Evolutionary conservation across 768 basidiomycete genomes (phyloP).

Genomic region (Dioszegia hungarica): DNA sequence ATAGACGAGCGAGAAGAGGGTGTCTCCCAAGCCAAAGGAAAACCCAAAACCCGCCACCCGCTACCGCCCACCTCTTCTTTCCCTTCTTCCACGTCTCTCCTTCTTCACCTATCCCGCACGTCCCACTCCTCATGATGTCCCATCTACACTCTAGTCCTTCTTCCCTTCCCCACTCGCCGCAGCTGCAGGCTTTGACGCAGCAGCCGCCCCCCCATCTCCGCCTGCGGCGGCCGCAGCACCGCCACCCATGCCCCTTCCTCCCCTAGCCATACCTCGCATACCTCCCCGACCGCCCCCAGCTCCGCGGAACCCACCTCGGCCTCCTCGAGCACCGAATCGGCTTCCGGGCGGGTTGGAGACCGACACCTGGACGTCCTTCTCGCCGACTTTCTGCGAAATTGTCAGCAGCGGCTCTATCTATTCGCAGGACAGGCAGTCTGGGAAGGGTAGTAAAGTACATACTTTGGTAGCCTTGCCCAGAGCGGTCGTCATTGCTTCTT

Average conservation of each 20-base stretch:
- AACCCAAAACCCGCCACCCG: too few relatives aligned
- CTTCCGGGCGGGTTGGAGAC: slow-evolving; percentile 41
- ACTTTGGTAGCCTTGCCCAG: slow-evolving; percentile 72
- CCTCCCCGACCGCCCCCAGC: slow-evolving; percentile 4
- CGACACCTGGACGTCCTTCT: slow-evolving; percentile 23
- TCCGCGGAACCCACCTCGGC: slow-evolving; percentile 16
- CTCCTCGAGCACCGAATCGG: not conserved
- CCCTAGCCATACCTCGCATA: too few relatives aligned
- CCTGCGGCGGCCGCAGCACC: not conserved
- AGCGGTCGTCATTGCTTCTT: slow-evolving; percentile 75
- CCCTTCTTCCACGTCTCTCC: not conserved
- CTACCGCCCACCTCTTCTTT: too few relatives aligned
- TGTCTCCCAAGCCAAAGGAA: too few relatives aligned
- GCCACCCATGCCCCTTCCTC: not conserved
- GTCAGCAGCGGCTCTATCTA: not conserved
- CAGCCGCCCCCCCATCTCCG: not conserved
- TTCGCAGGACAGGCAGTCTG: too few relatives aligned
- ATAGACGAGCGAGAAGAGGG: too few relatives aligned
- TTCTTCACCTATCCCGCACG: not conserved
- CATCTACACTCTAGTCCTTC: slow-evolving; percentile 10
- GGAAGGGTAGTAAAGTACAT: too few relatives aligned
- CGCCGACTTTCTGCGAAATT: slow-evolving; percentile 34
- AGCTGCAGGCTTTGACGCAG: not conserved
- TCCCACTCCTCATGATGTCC: not conserved
- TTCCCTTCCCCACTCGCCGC: not conserved